A percentile compares a stretch with the other conserved stretches of the same genome.
These are phyloP conservation scores for Parascedosporium putredinis DNA, from an alignment of 2,329 filamentous ascomycete species.

Conservation along the genomic window DNA sequence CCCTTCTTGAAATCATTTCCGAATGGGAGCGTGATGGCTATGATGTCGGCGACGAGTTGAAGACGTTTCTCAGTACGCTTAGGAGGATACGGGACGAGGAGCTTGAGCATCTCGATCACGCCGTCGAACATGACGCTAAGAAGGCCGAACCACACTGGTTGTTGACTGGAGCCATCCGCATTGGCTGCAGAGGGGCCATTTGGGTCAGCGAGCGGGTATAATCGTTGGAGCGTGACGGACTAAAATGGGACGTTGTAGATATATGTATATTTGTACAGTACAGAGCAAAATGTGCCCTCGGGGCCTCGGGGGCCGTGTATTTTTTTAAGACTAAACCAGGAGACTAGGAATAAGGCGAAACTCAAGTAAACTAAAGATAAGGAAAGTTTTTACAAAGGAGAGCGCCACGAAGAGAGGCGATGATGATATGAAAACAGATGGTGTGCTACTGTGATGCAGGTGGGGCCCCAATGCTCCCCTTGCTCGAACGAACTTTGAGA, in stretches of 20 bases:
- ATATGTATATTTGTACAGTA: conserved; percentile 13
- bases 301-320: not conserved
- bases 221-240: conserved; percentile 10
- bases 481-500: not conserved
- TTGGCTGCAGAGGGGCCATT: conserved; percentile 87
- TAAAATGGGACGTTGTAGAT: no score
- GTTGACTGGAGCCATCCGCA: conserved; percentile 73
- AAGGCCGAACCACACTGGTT: conserved; percentile 84
- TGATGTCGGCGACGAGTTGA: conserved; percentile 69
- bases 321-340: no score
- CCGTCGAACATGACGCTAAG: conserved; percentile 85
- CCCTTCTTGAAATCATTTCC: conserved; percentile 69
- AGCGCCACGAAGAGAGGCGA: not conserved
- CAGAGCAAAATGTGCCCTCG: no score
- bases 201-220: conserved; percentile 74
- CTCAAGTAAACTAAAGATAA: no score
- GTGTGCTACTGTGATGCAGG: not conserved
- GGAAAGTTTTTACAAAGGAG: no score
- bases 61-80: conserved; percentile 60
- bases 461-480: not conserved
- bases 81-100: conserved; percentile 88
- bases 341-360: not conserved
- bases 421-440: no score
- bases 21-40: conserved; percentile 69
- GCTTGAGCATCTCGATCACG: conserved; percentile 91